Evolutionary conservation across 1,284 basidiomycete genomes (phyloP).

Genomic region (Ustilago lituana): DNA sequence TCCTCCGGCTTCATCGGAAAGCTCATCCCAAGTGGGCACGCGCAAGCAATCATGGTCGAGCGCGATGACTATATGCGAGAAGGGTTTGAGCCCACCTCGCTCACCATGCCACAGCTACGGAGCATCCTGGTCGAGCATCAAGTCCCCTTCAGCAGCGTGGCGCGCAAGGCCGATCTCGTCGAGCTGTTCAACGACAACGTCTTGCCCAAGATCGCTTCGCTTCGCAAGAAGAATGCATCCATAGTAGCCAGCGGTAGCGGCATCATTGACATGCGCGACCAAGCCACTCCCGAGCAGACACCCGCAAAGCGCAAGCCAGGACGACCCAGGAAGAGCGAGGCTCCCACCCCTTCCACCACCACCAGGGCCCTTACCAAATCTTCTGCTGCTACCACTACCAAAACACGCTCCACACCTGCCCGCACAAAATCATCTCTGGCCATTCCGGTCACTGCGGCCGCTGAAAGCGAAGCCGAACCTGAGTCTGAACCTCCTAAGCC

Average conservation of each 20-base stretch:
- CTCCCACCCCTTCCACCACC: slow-evolving; percentile 15
- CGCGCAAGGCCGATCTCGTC: slow-evolving; percentile 87
- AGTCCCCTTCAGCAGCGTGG: slow-evolving; percentile 78
- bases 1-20: neutral
- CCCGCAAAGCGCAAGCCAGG: slow-evolving; percentile 43
- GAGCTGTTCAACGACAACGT: slow-evolving; percentile 76
- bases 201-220: slow-evolving; percentile 31
- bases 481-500: slow-evolving; percentile 5
- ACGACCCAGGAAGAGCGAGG: slow-evolving; percentile 41
- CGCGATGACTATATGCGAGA: slow-evolving; percentile 76
- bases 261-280: slow-evolving; percentile 69
- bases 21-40: no score
- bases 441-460: slow-evolving; percentile 11
- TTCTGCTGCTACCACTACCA: neutral
- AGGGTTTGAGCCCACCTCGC: slow-evolving; percentile 80
- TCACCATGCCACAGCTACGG: slow-evolving; percentile 83
- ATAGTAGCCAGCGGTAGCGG: slow-evolving; percentile 62
- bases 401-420: no score
- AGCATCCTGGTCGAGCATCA: slow-evolving; percentile 84
- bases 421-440: slow-evolving; percentile 35
- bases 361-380: slow-evolving; percentile 16
- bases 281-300: slow-evolving; percentile 27
- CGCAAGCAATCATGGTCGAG: no score
- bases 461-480: slow-evolving; percentile 27
- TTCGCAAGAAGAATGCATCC: slow-evolving; percentile 73